phyloP scores from a whole-genome alignment of 2,329 filamentous ascomycete genomes.

The Aspergillus sp. region DNA sequence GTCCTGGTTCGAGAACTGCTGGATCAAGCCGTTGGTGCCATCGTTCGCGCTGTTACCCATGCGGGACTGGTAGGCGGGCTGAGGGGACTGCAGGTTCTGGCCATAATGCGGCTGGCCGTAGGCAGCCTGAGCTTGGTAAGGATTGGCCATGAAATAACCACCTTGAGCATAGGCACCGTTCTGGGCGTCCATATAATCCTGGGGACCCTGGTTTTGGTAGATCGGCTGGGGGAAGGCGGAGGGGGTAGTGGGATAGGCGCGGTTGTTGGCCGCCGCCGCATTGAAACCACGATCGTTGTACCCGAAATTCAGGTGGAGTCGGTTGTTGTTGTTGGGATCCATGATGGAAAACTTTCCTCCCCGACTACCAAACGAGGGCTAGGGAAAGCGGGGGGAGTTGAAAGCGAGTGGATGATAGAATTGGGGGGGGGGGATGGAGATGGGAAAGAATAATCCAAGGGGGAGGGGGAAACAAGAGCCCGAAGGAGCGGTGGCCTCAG shows the following conservation, averaged over 20 bases:
- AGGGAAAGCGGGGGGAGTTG: neutral
- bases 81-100: constrained; percentile 58
- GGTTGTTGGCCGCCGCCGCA: constrained; percentile 57
- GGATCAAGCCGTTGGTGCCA: constrained; percentile 84
- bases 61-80: constrained; percentile 56
- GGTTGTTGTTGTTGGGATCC: constrained; percentile 58
- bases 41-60: constrained; percentile 66
- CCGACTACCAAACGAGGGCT: constrained; percentile 44
- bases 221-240: constrained; percentile 96
- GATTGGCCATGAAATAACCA: constrained; percentile 65
- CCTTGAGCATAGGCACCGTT: constrained; percentile 46
- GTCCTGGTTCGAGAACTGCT: constrained; percentile 97
- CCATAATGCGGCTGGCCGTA: constrained; percentile 55
- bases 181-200: constrained; percentile 61
- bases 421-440: constrained; percentile 8
- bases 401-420: neutral
- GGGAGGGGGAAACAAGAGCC: constrained; percentile 15
- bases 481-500: constrained; percentile 22
- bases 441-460: constrained; percentile 11
- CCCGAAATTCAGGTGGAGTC: constrained; percentile 51
- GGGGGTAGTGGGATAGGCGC: constrained; percentile 81
- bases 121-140: constrained; percentile 58
- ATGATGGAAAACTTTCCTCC: constrained; percentile 48
- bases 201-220: constrained; percentile 61
- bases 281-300: constrained; percentile 67